phyloP scores from a whole-genome alignment of 768 basidiomycete genomes.

The Astraeus odoratus region DNA sequence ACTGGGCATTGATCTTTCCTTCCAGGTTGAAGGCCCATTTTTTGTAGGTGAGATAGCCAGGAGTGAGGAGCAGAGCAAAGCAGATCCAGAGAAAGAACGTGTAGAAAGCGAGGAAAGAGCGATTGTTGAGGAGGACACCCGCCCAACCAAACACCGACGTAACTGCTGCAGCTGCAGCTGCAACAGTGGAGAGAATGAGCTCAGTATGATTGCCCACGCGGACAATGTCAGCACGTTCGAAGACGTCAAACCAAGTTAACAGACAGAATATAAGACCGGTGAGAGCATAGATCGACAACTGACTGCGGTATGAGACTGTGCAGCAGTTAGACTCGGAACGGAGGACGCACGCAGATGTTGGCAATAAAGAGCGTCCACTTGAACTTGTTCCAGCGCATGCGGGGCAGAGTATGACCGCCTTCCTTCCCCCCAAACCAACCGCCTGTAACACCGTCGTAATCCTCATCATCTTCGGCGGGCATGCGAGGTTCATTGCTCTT shows the following conservation, averaged over 20 bases:
- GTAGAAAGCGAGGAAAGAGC: constrained; percentile 73
- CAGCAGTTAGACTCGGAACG: not conserved
- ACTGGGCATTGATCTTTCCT: constrained; percentile 73
- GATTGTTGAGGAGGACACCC: constrained; percentile 79
- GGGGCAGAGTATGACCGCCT: constrained; percentile 31
- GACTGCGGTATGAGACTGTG: not conserved
- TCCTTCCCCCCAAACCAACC: constrained; percentile 36
- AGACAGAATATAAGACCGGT: constrained; percentile 58
- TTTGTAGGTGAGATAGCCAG: constrained; percentile 78
- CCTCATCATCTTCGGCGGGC: constrained; percentile 45
- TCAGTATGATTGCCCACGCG: constrained; percentile 63
- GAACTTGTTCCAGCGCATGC: constrained; percentile 73
- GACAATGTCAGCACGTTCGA: constrained; percentile 61
- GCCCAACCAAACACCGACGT: constrained; percentile 72
- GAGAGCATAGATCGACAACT: constrained; percentile 59
- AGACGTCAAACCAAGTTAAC: constrained; percentile 73
- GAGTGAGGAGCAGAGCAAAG: constrained; percentile 62
- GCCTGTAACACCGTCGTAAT: constrained; percentile 40
- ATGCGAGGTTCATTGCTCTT: constrained; percentile 46
- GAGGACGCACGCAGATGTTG: constrained; percentile 31
- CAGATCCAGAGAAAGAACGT: constrained; percentile 66
- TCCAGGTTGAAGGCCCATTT: constrained; percentile 70
- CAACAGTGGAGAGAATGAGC: constrained; percentile 65
- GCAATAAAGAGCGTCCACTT: constrained; percentile 73
- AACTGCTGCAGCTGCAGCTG: constrained; percentile 49